Conservation (phyloP, 768 basidiomycete genomes). For the Leccinum subgranulosum region DNA sequence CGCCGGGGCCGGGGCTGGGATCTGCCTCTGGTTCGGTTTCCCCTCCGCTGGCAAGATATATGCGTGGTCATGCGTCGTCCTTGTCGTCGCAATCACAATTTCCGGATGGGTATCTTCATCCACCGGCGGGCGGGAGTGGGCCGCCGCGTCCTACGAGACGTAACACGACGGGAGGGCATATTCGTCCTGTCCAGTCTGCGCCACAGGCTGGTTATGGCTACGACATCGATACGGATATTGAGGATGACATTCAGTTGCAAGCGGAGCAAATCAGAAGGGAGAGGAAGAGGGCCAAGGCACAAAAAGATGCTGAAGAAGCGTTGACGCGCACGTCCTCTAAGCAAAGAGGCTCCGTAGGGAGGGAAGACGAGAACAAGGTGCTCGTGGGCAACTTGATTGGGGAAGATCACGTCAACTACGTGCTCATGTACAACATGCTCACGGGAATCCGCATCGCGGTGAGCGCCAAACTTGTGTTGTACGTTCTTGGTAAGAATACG, state of each 20-base stretch:
- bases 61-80: conserved; percentile 18
- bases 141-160: conserved; percentile 49
- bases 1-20: conserved; percentile 4
- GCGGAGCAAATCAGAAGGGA: conserved; percentile 85
- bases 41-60: conserved; percentile 22
- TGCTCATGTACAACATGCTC: conserved; percentile 99
- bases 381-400: conserved; percentile 95
- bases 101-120: conserved; percentile 52
- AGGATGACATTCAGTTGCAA: conserved; percentile 75
- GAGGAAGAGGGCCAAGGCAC: conserved; percentile 70
- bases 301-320: conserved; percentile 59
- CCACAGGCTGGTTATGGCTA: conserved; percentile 35
- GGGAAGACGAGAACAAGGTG: conserved; percentile 50
- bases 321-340: conserved; percentile 36
- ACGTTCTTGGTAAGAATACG: not conserved
- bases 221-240: conserved; percentile 38
- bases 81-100: conserved; percentile 26
- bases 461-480: conserved; percentile 27
- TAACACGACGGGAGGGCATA: conserved; percentile 65
- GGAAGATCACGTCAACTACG: conserved; percentile 98
- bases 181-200: conserved; percentile 29
- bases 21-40: conserved; percentile 15
- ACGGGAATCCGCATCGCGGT: conserved; percentile 96
- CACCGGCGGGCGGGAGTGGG: conserved; percentile 32
- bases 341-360: conserved; percentile 21